Base-by-base conservation (phyloP, 148 eudicot species). In the Heliosperma pusillum region DNA sequence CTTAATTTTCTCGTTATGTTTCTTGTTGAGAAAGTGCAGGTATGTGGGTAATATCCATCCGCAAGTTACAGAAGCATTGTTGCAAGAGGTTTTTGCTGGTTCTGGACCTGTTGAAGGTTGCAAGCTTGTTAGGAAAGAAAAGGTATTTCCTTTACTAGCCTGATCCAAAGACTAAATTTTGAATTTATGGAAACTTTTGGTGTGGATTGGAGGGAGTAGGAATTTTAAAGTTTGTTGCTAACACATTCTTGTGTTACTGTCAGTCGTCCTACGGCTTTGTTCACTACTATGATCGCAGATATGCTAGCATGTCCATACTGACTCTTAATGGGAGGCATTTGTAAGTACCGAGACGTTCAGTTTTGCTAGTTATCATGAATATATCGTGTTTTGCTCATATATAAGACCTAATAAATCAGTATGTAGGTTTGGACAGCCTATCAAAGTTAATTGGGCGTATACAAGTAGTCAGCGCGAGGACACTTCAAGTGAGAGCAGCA, bases 401-500 rank as follows among this genome's bases (percentile, higher is more conserved):
- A 68, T 70, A 50, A 24, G 52, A 76, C 73, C 53, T 66, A 75
- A 65, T n/a, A 33, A 64, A 70, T 70, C 42, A 19, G 55, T 72
- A 25, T 77, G 21, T 89, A 94, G 98, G 86, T 94, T 94, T 88
- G 98, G 98, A 63, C 97, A 94, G 83, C 98, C 98, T 45, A 90
- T 94, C 72, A 91, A 94, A 84, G 98, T 94, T 72, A 94, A 92
- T 75, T 95, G 97, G 97, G 99, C 99, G 36, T 94, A 91, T 79
- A 88, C 96, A 63, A 89, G 95, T 81, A 87, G 96, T 56, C 97
- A 90, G 80, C 89, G 98, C 84, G 98, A 91, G 82, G 98, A 94
- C 82, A 94, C 98, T 53, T 86, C 98, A 80, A 83, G 98, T 94
- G 64, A 79, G 97, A 80, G 52, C 26, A n/a, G 44, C 30, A 44